phyloP scores from a whole-genome alignment of 805 yeast species.

The Debaryomyces hansenii region DNA sequence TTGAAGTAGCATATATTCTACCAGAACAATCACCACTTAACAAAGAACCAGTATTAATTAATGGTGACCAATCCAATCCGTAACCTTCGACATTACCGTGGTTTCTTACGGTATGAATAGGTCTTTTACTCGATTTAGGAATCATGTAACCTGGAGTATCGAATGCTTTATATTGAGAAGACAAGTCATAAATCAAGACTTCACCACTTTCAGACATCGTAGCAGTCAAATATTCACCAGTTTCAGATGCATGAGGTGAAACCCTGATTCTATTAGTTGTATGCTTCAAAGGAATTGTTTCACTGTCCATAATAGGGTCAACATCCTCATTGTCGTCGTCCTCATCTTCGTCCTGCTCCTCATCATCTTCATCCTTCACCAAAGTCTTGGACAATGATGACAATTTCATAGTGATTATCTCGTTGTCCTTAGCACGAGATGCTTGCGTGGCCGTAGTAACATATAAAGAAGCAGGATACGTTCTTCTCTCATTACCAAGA shows the following conservation, averaged over 20 bases:
- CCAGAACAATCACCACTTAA: constrained; percentile 90
- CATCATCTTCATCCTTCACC: constrained; percentile 75
- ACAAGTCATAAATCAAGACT: constrained; percentile 78
- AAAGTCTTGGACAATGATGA: constrained; percentile 82
- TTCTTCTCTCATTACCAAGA: constrained; percentile 84
- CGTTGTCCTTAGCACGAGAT: constrained; percentile 80
- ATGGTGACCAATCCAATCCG: constrained; percentile 96
- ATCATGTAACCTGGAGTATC: constrained; percentile 84
- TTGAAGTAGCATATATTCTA: constrained; percentile 71
- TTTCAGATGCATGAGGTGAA: constrained; percentile 69
- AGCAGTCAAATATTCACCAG: constrained; percentile 85
- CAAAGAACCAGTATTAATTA: constrained; percentile 73
- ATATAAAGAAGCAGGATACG: constrained; percentile 83
- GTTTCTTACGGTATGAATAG: constrained; percentile 73
- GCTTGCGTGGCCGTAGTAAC: constrained; percentile 95
- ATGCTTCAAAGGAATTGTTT: constrained; percentile 69
- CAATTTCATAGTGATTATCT: constrained; percentile 78
- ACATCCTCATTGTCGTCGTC: constrained; percentile 64
- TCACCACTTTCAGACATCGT: constrained; percentile 90
- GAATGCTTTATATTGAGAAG: constrained; percentile 77
- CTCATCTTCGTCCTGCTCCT: constrained; percentile 61
- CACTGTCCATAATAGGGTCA: constrained; percentile 88
- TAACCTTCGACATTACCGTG: constrained; percentile 98
- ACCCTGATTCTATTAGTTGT: constrained; percentile 90
- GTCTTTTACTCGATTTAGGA: constrained; percentile 75